These are phyloP conservation scores for Colletotrichum sublineola DNA, from an alignment of 2,329 filamentous ascomycete species.

Conservation along the genomic window DNA sequence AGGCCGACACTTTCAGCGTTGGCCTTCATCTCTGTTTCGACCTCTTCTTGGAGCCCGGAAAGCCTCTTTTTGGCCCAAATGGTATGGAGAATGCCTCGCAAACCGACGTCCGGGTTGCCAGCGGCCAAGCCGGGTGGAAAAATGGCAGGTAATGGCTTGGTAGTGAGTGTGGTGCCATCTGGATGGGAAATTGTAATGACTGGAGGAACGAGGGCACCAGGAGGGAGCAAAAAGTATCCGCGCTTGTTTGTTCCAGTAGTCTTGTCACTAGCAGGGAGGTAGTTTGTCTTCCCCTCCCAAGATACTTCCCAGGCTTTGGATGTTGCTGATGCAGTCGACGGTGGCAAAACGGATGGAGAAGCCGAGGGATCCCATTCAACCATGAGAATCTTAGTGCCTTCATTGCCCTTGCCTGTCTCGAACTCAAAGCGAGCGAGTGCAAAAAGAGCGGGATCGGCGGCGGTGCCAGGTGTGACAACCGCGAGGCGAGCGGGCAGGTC, in stretches of 20 bases:
- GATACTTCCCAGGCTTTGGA: constrained; percentile 76
- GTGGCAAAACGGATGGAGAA: not conserved
- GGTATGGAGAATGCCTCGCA: constrained; percentile 87
- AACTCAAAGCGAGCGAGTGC: constrained; percentile 91
- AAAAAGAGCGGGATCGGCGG: constrained; percentile 56
- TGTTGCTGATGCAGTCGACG: constrained; percentile 7
- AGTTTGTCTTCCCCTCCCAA: constrained; percentile 84
- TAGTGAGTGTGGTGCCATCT: constrained; percentile 59
- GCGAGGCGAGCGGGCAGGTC: not conserved
- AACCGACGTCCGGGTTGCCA: constrained; percentile 74
- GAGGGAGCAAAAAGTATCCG: constrained; percentile 85
- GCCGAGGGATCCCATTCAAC: constrained; percentile 80
- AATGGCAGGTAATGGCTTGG: constrained; percentile 88
- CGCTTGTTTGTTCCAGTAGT: constrained; percentile 64
- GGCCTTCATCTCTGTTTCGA: constrained; percentile 76
- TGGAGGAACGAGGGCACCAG: constrained; percentile 77
- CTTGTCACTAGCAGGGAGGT: constrained; percentile 75
- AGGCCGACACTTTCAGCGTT: constrained; percentile 87
- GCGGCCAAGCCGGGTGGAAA: constrained; percentile 82
- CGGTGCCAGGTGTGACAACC: constrained; percentile 54
- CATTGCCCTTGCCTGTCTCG: constrained; percentile 79
- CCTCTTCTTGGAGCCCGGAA: constrained; percentile 81
- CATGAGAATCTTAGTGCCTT: constrained; percentile 93
- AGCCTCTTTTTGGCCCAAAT: constrained; percentile 90
- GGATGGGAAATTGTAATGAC: constrained; percentile 74